Percentiles rank a stretch among this genome's conserved stretches.
Conservation (phyloP, 108 stramenopile species). For the Cyclostephanos invisitatus region DNA sequence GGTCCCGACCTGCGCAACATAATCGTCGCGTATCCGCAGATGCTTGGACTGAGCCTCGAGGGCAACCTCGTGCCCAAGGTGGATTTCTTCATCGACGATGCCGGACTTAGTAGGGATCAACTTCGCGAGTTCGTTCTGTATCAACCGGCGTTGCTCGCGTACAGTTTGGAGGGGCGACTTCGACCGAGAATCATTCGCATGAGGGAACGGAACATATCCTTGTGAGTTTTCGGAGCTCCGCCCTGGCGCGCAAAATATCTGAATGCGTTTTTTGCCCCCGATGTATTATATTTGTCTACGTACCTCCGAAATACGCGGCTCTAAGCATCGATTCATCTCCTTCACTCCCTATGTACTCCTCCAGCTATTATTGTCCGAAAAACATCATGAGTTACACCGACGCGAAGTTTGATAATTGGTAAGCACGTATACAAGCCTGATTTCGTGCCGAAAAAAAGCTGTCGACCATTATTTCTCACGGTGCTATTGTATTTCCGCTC, state of each 20-base stretch:
- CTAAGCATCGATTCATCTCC: too few species aligned
- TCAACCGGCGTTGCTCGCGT: constrained; percentile 54
- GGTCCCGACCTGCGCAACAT: constrained; percentile 26
- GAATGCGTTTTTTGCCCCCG: too few species aligned
- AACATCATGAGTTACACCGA: constrained; percentile 55
- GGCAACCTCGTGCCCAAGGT: constrained; percentile 46
- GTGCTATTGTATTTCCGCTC: too few species aligned
- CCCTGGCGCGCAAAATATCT: neutral
- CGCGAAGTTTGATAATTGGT: constrained; percentile 47
- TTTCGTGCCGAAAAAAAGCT: neutral
- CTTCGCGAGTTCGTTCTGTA: constrained; percentile 54
- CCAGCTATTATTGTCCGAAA: constrained; percentile 36
- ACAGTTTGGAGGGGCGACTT: constrained; percentile 41
- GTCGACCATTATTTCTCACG: neutral
- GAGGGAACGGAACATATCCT: constrained; percentile 31
- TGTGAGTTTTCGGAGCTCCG: constrained; percentile 15
- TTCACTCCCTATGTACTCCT: neutral
- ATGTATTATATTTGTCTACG: too few species aligned
- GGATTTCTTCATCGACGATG: constrained; percentile 33
- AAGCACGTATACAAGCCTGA: constrained; percentile 11
- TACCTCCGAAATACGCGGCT: too few species aligned
- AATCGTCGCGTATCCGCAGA: constrained; percentile 50
- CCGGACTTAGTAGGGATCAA: constrained; percentile 29
- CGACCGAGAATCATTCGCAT: constrained; percentile 41
- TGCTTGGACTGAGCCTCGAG: constrained; percentile 48